These are phyloP conservation scores for Sporothrix humicola DNA, from an alignment of 2,329 filamentous ascomycete genomes.

Conservation along the genomic window DNA sequence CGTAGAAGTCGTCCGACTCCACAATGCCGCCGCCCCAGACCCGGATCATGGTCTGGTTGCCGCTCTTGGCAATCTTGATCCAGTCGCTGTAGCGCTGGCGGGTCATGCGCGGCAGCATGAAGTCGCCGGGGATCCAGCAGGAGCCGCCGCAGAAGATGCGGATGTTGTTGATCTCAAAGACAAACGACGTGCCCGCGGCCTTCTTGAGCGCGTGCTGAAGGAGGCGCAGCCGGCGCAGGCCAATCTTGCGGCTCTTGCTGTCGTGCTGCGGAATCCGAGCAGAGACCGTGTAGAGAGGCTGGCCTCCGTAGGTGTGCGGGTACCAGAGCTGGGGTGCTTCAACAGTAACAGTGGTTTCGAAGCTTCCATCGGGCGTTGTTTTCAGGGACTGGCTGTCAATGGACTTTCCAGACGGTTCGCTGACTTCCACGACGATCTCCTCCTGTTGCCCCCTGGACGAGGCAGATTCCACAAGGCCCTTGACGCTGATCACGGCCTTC, in stretches of 20 bases:
- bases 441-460: not conserved
- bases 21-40: slow-evolving; percentile 77
- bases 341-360: not conserved
- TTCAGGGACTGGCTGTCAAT: not conserved
- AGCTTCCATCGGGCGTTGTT: not conserved
- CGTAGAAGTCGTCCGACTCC: slow-evolving; percentile 69
- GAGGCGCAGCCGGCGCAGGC: slow-evolving; percentile 28
- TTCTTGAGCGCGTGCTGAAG: slow-evolving; percentile 27
- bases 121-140: slow-evolving; percentile 83
- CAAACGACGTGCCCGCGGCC: slow-evolving; percentile 31
- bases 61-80: slow-evolving; percentile 74
- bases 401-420: not conserved
- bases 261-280: not conserved
- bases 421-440: not conserved
- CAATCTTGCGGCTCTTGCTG: slow-evolving; percentile 1
- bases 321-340: slow-evolving; percentile 30
- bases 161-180: slow-evolving; percentile 33
- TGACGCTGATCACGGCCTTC: not conserved
- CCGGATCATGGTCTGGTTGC: slow-evolving; percentile 79
- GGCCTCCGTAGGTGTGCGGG: slow-evolving; percentile 30
- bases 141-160: slow-evolving; percentile 79
- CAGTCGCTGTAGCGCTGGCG: slow-evolving; percentile 71
- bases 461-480: not conserved
- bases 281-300: slow-evolving; percentile 28
- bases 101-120: slow-evolving; percentile 72